A percentile compares a stretch with the other conserved stretches of the same genome.
These are phyloP conservation scores for Leptographium galeiforme DNA, from an alignment of 2,329 filamentous ascomycete species.

Conservation along the genomic window DNA sequence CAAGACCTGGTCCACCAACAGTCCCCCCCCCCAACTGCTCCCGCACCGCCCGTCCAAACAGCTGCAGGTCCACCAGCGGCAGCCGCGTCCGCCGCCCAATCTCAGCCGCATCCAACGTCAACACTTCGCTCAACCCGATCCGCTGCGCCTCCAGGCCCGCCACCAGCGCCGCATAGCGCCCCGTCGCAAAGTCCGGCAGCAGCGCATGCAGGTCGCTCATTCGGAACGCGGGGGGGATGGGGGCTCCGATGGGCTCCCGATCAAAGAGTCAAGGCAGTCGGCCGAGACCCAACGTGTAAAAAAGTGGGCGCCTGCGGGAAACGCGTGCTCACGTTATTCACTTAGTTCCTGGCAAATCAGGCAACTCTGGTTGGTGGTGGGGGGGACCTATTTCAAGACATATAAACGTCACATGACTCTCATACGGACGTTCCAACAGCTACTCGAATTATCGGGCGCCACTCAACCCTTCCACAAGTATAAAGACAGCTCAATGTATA, in stretches of 20 bases:
- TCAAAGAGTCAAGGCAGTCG: no score
- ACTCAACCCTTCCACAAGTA: no score
- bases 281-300: no score
- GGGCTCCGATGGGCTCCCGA: no score
- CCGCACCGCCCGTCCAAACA: conserved; percentile 34
- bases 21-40: conserved; percentile 16
- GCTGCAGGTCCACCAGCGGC: conserved; percentile 66
- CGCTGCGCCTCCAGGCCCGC: conserved; percentile 65
- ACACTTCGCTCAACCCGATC: conserved; percentile 69
- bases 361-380: background rate
- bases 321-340: conserved; percentile 1
- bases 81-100: conserved; percentile 77
- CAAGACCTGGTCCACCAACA: no score
- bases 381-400: no score
- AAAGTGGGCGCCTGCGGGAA: no score
- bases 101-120: conserved; percentile 70
- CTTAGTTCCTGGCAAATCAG: background rate
- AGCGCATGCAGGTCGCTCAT: conserved; percentile 82
- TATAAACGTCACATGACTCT: no score
- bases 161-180: conserved; percentile 58
- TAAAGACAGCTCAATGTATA: no score
- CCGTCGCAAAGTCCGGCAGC: conserved; percentile 64
- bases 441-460: no score
- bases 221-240: background rate
- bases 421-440: no score